Conservation (phyloP, 2,329 filamentous ascomycete genomes). For the Ceratocystis ficicola region DNA sequence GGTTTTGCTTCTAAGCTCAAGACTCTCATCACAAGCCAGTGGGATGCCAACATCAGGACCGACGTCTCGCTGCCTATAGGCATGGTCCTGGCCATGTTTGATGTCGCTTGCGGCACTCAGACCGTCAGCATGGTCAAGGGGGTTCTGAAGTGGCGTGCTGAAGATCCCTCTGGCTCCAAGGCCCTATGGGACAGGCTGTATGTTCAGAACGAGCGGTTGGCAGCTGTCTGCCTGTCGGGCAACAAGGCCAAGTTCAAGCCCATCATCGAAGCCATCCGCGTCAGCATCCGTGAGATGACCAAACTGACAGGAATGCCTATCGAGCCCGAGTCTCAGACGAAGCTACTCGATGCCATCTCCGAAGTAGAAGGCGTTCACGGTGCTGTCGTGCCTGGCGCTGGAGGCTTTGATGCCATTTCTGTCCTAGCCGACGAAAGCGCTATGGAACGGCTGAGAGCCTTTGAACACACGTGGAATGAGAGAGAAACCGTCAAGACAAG, state of each 20-base stretch:
- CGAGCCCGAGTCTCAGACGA: conserved; percentile 76
- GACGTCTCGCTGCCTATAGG: conserved; percentile 55
- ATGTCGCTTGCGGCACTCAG: conserved; percentile 86
- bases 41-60: conserved; percentile 61
- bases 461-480: conserved; percentile 55
- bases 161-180: conserved; percentile 51
- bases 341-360: conserved; percentile 65
- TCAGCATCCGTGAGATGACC: conserved; percentile 66
- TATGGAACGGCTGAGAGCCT: conserved; percentile 47
- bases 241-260: conserved; percentile 34
- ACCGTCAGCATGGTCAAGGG: conserved; percentile 94
- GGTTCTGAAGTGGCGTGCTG: conserved; percentile 68
- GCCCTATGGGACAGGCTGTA: conserved; percentile 61
- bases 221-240: conserved; percentile 46
- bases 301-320: conserved; percentile 64
- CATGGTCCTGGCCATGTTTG: conserved; percentile 77
- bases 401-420: conserved; percentile 82
- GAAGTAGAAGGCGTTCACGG: conserved; percentile 67
- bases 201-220: conserved; percentile 58
- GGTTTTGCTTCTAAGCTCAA: conserved; percentile 57
- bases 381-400: conserved; percentile 86
- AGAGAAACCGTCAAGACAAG: conserved; percentile 46
- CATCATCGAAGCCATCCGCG: conserved; percentile 42
- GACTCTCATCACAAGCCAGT: conserved; percentile 48
- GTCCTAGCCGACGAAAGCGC: conserved; percentile 64